Percentiles rank a stretch among this genome's conserved stretches.
Conservation (phyloP, 1,139 yeast species). For the Kodamaea alishanica region DNA sequence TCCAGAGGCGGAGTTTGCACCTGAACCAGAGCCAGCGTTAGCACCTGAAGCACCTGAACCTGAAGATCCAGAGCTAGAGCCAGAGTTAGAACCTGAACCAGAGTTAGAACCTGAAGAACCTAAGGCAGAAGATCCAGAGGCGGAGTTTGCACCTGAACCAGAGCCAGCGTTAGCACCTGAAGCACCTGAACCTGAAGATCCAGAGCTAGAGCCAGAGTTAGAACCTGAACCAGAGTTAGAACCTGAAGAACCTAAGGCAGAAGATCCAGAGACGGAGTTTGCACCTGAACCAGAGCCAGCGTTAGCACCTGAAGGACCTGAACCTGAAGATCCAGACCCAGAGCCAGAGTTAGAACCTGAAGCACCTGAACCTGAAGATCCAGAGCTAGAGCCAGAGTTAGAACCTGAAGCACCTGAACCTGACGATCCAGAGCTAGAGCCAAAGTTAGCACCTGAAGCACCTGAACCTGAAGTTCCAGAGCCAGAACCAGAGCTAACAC, state of each 20-base stretch:
- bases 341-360: slow-evolving; percentile 1
- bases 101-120: not conserved
- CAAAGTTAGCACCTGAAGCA: slow-evolving; percentile 1
- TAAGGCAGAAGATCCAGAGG: slow-evolving; percentile 3
- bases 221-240: not conserved
- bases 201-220: slow-evolving; percentile 4
- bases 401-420: slow-evolving; percentile 4
- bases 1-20: slow-evolving; percentile 1
- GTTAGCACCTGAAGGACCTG: slow-evolving; percentile 4
- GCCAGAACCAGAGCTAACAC: slow-evolving; percentile 1
- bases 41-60: slow-evolving; percentile 4
- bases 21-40: slow-evolving; percentile 6
- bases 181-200: slow-evolving; percentile 5
- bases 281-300: slow-evolving; percentile 4
- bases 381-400: slow-evolving; percentile 6
- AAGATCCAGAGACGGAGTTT: slow-evolving; percentile 3
- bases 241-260: not conserved
- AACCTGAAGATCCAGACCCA: slow-evolving; percentile 4
- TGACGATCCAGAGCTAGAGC: slow-evolving; percentile 4
- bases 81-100: not conserved
- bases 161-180: slow-evolving; percentile 4
- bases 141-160: slow-evolving; percentile 1
- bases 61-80: slow-evolving; percentile 4
- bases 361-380: not conserved
- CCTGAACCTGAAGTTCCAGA: slow-evolving; percentile 6